Evolutionary conservation across 2,329 filamentous ascomycete genomes (phyloP).

Genomic region (Aspergillus sojae): DNA sequence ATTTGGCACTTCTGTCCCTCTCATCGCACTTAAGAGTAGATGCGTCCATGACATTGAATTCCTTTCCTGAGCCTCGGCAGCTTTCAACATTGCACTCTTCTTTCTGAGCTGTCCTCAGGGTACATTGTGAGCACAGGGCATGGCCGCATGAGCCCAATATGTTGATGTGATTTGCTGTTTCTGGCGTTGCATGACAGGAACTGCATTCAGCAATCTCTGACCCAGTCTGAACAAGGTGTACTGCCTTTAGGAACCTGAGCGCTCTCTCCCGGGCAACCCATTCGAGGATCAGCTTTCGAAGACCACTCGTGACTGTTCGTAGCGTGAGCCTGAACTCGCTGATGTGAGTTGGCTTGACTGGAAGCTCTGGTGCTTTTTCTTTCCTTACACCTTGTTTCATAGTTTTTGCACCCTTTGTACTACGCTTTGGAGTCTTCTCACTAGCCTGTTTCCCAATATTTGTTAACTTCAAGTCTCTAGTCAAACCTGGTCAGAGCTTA

Average conservation of each 20-base stretch:
- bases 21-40: slow-evolving; percentile 38
- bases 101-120: slow-evolving; percentile 20
- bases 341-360: slow-evolving; percentile 16
- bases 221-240: slow-evolving; percentile 23
- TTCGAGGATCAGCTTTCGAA: slow-evolving; percentile 26
- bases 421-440: not conserved
- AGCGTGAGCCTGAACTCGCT: slow-evolving; percentile 22
- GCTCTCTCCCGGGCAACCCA: slow-evolving; percentile 25
- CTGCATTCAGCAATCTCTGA: slow-evolving; percentile 30
- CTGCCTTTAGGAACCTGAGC: slow-evolving; percentile 27
- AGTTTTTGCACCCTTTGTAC: not conserved
- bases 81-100: slow-evolving; percentile 44
- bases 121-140: slow-evolving; percentile 49
- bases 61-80: slow-evolving; percentile 44
- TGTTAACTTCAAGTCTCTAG: not conserved
- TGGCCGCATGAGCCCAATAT: slow-evolving; percentile 58
- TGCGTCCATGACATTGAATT: slow-evolving; percentile 45
- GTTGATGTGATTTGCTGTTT: slow-evolving; percentile 34
- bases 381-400: not conserved
- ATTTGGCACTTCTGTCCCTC: slow-evolving; percentile 20
- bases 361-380: slow-evolving; percentile 10
- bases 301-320: slow-evolving; percentile 20
- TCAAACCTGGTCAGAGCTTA: not conserved
- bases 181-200: slow-evolving; percentile 32
- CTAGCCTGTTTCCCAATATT: not conserved